A percentile compares a stretch with the other conserved stretches of the same genome.
These are phyloP conservation scores for Breynia disticha DNA, from an alignment of 441 rosid genomes.

Conservation along the genomic window DNA sequence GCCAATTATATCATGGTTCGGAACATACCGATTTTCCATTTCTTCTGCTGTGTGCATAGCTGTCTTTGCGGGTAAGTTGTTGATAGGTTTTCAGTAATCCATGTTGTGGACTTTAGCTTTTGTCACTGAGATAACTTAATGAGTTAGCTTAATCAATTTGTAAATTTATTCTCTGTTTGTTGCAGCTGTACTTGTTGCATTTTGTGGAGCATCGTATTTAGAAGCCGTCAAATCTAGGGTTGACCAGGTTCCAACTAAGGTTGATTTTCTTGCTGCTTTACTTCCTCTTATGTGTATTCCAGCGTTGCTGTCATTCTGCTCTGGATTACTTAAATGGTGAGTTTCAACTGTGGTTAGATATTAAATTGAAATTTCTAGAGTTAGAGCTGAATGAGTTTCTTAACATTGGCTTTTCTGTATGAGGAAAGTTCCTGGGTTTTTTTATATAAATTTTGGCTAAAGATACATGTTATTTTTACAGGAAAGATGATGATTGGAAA, in stretches of 20 bases:
- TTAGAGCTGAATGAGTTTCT: slow-evolving; percentile 9
- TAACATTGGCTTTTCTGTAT: background rate
- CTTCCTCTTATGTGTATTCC: slow-evolving; percentile 98
- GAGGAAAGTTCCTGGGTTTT: background rate
- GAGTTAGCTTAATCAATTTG: background rate
- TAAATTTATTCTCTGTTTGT: slow-evolving; percentile 19
- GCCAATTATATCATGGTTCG: slow-evolving; percentile 98
- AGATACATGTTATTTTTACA: slow-evolving; percentile 25
- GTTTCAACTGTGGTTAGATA: slow-evolving; percentile 19
- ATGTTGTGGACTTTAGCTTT: slow-evolving; percentile 6
- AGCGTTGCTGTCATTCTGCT: slow-evolving; percentile 77
- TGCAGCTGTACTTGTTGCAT: slow-evolving; percentile 87
- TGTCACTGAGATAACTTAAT: slow-evolving; percentile 4
- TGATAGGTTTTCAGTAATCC: slow-evolving; percentile 7
- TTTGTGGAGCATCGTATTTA: slow-evolving; percentile 87
- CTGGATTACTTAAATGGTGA: slow-evolving; percentile 97
- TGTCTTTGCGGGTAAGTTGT: slow-evolving; percentile 71
- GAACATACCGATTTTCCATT: slow-evolving; percentile 84
- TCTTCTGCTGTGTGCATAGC: slow-evolving; percentile 88
- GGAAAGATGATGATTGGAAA: slow-evolving; percentile 99
- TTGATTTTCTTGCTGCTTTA: slow-evolving; percentile 94
- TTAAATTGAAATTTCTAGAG: slow-evolving; percentile 10
- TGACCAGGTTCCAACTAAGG: slow-evolving; percentile 78
- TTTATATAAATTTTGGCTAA: background rate
- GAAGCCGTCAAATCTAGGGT: slow-evolving; percentile 90